phyloP scores from a whole-genome alignment of 768 basidiomycete species.

The Sporobolomyces phaffii region DNA sequence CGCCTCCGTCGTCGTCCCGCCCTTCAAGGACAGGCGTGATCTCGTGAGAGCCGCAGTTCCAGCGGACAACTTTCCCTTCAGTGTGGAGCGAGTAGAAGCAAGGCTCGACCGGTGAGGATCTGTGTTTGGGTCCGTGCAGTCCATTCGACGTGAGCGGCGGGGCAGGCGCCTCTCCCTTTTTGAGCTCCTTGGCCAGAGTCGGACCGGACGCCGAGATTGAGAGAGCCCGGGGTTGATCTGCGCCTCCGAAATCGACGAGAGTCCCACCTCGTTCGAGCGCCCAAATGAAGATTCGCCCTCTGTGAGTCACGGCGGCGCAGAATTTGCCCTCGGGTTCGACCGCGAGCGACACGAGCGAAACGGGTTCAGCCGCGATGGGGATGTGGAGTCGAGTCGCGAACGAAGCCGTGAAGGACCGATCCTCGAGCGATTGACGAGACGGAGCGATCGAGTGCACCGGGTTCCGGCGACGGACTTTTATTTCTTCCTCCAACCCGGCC shows the following conservation, averaged over 20 bases:
- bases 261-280: conserved; percentile 45
- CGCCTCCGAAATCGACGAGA: conserved; percentile 16
- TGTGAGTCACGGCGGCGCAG: conserved; percentile 66
- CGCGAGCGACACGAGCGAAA: conserved; percentile 54
- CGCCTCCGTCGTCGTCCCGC: neutral
- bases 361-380: conserved; percentile 52
- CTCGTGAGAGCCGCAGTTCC: conserved; percentile 47
- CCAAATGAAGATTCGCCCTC: conserved; percentile 63
- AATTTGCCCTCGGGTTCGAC: conserved; percentile 59
- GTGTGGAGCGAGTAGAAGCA: conserved; percentile 51
- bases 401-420: conserved; percentile 19
- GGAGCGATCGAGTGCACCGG: neutral
- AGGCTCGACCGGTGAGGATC: conserved; percentile 41
- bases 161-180: conserved; percentile 45
- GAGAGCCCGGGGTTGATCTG: neutral
- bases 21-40: neutral
- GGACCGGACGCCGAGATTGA: conserved; percentile 45
- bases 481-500: conserved; percentile 69
- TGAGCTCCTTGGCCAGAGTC: conserved; percentile 51
- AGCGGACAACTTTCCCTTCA: conserved; percentile 58
- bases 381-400: conserved; percentile 57
- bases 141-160: conserved; percentile 1
- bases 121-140: neutral
- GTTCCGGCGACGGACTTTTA: conserved; percentile 45
- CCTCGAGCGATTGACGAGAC: neutral